Evolutionary conservation across 257 asterid species (phyloP).

Genomic region (Cruciata laevipes): DNA sequence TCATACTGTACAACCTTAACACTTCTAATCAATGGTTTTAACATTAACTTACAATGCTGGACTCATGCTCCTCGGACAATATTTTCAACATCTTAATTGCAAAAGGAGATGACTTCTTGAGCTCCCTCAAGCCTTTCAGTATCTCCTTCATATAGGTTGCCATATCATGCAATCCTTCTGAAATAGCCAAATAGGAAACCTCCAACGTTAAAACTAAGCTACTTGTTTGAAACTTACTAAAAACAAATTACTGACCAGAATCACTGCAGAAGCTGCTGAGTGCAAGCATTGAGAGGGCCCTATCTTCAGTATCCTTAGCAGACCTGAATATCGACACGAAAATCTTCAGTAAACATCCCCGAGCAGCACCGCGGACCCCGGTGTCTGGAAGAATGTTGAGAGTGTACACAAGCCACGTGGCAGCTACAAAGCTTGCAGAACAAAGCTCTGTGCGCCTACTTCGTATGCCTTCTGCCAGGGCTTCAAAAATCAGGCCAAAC

Average conservation of each 20-base stretch:
- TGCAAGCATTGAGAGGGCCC: slow-evolving; percentile 73
- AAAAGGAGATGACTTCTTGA: slow-evolving; percentile 51
- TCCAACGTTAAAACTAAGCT: neutral
- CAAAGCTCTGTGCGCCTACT: slow-evolving; percentile 44
- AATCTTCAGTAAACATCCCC: slow-evolving; percentile 58
- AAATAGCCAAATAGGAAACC: slow-evolving; percentile 17
- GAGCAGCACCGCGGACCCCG: slow-evolving; percentile 71
- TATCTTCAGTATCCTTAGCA: slow-evolving; percentile 44
- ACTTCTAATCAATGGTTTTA: neutral
- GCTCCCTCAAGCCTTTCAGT: slow-evolving; percentile 64
- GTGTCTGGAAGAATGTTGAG: slow-evolving; percentile 72
- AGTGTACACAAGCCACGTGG: slow-evolving; percentile 77
- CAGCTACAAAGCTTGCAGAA: slow-evolving; percentile 61
- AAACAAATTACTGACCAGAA: slow-evolving; percentile 38
- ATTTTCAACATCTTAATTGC: slow-evolving; percentile 67
- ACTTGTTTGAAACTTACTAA: too few species aligned
- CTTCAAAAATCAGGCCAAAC: slow-evolving; percentile 72
- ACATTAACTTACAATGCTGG: slow-evolving; percentile 47
- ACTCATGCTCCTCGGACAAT: slow-evolving; percentile 64
- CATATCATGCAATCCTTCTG: slow-evolving; percentile 70
- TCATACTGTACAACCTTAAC: neutral
- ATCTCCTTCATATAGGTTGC: slow-evolving; percentile 57
- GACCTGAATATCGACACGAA: slow-evolving; percentile 64
- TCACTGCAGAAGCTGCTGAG: slow-evolving; percentile 61
- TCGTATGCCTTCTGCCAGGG: slow-evolving; percentile 61